Evolutionary conservation across 495 filamentous ascomycete species (phyloP), one percentile per base, ranked within the genome.

Genomic region (Alectoria sarmentosa): DNA sequence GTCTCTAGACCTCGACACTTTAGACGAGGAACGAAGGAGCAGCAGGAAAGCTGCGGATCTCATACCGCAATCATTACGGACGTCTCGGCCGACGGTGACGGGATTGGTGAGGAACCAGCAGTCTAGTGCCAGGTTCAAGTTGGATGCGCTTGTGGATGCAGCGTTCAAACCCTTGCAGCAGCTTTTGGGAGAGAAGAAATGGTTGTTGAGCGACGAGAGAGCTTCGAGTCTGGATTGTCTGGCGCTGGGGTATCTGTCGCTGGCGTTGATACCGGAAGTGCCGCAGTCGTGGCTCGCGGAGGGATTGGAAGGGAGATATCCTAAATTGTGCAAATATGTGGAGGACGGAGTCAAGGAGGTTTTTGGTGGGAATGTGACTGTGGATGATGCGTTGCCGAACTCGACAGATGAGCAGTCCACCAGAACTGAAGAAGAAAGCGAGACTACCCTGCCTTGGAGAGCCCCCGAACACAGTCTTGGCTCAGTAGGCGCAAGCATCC

Each of bases 171-270:
- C 92, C 0, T 69, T 96, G 28, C 79, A 83, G 46, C 78, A 82
- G 32, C 80, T 90, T 58, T 78, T 91, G 8, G 81, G 77, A 11
- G 65, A 74, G n/a, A 85, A 84, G 69, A 48, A 70, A 14, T 86
- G 79, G 68, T 54, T 71, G 30, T 76, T 92, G 2, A 76, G 76
- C 10, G 73, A 76, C 19, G 70, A 74, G 0, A 66, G 71, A 4
- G 79, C 84, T 7, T 81, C 83, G n/a, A 86, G 79, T 58, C 73
- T 91, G n/a, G 88, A 96, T 74, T 96, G 89, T 71, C 69, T 96
- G 34, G 86, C 83, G 2, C 79, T 88, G 64, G 94, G 85, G 28
- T 96, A 93, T 74, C 75, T 97, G 49, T 81, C 84, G 11, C 73
- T 97, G 49, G 88, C 89, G 74, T 75, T 90, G 4, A 78, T 88